phyloP scores from a whole-genome alignment of 371 early-diverging fungal genomes.

The Coemansia sp. region DNA sequence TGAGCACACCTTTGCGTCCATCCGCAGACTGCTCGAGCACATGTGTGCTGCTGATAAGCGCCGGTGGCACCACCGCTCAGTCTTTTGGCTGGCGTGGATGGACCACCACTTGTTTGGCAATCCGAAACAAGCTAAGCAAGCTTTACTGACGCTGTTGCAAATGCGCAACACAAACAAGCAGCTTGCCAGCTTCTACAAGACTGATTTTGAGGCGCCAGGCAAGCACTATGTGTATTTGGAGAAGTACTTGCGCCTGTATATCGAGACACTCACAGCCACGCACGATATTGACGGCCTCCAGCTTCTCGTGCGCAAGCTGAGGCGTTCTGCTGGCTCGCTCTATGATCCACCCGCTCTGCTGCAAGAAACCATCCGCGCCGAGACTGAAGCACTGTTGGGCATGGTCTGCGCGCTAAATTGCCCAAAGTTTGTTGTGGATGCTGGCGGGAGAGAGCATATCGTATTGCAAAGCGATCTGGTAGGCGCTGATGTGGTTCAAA shows the following conservation, averaged over 20 bases:
- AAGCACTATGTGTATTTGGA: slow-evolving; percentile 47
- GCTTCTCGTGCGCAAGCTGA: slow-evolving; percentile 39
- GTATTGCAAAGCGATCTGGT: slow-evolving; percentile 20
- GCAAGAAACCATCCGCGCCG: slow-evolving; percentile 10
- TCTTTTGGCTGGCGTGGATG: slow-evolving; percentile 43
- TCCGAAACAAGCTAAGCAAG: slow-evolving; percentile 36
- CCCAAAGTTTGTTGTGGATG: slow-evolving; percentile 31
- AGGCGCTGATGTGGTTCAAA: not conserved
- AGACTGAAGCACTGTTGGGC: slow-evolving; percentile 12
- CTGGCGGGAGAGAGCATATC: slow-evolving; percentile 30
- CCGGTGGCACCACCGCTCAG: slow-evolving; percentile 42
- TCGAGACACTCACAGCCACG: slow-evolving; percentile 35
- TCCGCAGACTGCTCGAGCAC: slow-evolving; percentile 15
- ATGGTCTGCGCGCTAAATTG: slow-evolving; percentile 35
- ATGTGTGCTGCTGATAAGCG: slow-evolving; percentile 39
- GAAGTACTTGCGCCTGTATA: slow-evolving; percentile 39
- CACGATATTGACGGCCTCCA: slow-evolving; percentile 31
- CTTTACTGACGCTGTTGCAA: slow-evolving; percentile 35
- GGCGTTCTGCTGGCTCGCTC: slow-evolving; percentile 31
- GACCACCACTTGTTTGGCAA: slow-evolving; percentile 24
- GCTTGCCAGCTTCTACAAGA: slow-evolving; percentile 48
- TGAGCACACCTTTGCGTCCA: slow-evolving; percentile 9
- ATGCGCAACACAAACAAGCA: slow-evolving; percentile 39
- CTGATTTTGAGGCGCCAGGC: slow-evolving; percentile 45
- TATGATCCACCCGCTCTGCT: slow-evolving; percentile 11